Evolutionary conservation across 768 basidiomycete species (phyloP), one percentile per base, ranked within the genome.

Genomic region (Amanita subjunquillea): DNA sequence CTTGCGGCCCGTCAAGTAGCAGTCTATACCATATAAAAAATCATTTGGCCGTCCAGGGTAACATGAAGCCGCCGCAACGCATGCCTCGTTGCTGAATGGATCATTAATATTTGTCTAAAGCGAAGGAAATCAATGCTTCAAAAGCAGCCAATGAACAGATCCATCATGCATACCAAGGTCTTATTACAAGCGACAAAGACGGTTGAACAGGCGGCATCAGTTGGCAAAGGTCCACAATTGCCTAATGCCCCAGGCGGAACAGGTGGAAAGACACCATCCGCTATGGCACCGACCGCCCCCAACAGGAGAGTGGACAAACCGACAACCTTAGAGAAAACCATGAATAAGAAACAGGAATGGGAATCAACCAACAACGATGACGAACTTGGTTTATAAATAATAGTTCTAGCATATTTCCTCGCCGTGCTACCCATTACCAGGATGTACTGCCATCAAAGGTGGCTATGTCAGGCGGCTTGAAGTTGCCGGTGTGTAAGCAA

Each of bases 51-150:
- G 43, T 6, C 38, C 48, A 38, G 55, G 53, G 20, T 54, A 54
- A 46, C 55, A 56, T 30, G 55, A 54, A 4, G 55, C 55, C 17
- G 55, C 55, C 23, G 52, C 55, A 13, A 56, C 55, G 37, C 55
- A 56, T 12, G 36, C 42, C 17, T 53, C 52, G 27, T 49, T 56
- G 22, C 22, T 48, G 7, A 53, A 50, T 13, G 55, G 55, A 42
- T 53, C 41, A 9, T 53, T 15, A 10, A 27, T 39, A n/a, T 52
- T 20, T 22, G 46, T 37, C 55, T 56, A 34, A 4, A 17, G 1
- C 23, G 15, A 15, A 27, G 15, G 9, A 22, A 32, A n/a, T 36
- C n/a, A 47, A 20, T 20, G 20, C 20, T 25, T 37, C 47, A 20
- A 15, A 20, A 4, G 23, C 4, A 8, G 30, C 1, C 2, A 23